phyloP scores from a whole-genome alignment of 768 basidiomycete genomes.

The Kwoniella pini region DNA sequence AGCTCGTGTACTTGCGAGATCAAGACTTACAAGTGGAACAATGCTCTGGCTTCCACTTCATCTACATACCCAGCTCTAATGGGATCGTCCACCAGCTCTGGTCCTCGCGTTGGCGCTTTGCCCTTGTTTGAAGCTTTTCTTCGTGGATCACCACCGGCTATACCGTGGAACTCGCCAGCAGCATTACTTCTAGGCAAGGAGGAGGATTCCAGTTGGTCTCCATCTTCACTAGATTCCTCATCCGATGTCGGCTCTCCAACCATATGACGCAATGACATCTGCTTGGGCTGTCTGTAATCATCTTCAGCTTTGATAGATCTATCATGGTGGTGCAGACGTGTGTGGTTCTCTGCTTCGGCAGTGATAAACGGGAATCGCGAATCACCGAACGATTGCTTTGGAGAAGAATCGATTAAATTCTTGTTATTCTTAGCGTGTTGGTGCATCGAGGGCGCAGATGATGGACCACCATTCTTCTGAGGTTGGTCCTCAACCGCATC shows the following conservation, averaged over 20 bases:
- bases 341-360: slow-evolving; percentile 9
- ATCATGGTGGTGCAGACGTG: background rate
- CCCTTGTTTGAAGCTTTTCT: slow-evolving; percentile 6
- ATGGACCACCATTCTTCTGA: background rate
- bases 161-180: background rate
- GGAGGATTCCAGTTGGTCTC: background rate
- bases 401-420: background rate
- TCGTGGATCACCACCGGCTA: background rate
- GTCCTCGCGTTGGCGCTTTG: slow-evolving; percentile 9
- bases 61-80: slow-evolving; percentile 26
- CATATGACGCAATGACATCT: slow-evolving; percentile 27
- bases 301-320: background rate
- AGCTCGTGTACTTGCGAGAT: background rate
- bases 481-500: slow-evolving; percentile 2
- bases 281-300: slow-evolving; percentile 1
- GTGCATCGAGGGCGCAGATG: background rate
- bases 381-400: slow-evolving; percentile 16
- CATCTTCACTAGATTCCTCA: slow-evolving; percentile 7
- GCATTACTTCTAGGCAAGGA: background rate
- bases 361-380: slow-evolving; percentile 26
- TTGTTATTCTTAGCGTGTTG: background rate
- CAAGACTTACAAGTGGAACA: slow-evolving; percentile 32
- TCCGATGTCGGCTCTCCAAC: slow-evolving; percentile 14
- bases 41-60: slow-evolving; percentile 24
- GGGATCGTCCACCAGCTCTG: slow-evolving; percentile 31